Conservation (phyloP, 2,329 filamentous ascomycete genomes). For the Monilinia laxa region DNA sequence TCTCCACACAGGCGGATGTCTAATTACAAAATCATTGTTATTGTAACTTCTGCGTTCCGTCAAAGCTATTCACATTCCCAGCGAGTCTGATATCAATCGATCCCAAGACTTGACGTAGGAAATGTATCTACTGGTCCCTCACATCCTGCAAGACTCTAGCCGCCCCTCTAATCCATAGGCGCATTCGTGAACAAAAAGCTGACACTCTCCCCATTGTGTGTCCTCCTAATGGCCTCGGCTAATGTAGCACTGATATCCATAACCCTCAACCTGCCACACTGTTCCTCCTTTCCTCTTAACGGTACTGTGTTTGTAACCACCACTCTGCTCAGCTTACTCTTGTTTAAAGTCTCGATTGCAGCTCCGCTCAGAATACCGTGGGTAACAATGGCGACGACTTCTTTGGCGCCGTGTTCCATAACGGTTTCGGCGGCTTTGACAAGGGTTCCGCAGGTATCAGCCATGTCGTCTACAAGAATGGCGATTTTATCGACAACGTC, state of each 20-base stretch:
- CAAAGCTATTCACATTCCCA: background rate
- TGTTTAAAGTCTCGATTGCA: conserved; percentile 72
- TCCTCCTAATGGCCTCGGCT: conserved; percentile 68
- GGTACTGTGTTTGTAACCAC: conserved; percentile 91
- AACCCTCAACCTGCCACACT: conserved; percentile 78
- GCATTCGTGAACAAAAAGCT: conserved; percentile 69
- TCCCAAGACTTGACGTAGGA: background rate
- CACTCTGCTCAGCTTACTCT: conserved; percentile 70
- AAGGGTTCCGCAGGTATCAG: conserved; percentile 87
- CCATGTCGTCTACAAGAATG: conserved; percentile 97
- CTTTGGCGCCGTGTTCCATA: conserved; percentile 79
- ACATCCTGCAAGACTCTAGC: background rate
- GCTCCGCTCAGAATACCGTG: conserved; percentile 89
- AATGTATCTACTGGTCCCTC: background rate
- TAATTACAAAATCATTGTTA: background rate
- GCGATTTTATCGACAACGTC: conserved; percentile 88
- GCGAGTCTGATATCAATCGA: background rate
- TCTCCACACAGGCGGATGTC: background rate
- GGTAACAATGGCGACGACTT: conserved; percentile 93
- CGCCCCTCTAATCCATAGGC: conserved; percentile 46
- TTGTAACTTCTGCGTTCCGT: background rate
- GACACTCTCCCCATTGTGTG: conserved; percentile 67
- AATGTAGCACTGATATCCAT: conserved; percentile 89
- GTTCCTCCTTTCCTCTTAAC: conserved; percentile 74
- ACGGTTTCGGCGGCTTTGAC: conserved; percentile 88